Percentiles rank a stretch among this genome's conserved stretches.
phyloP scores from a whole-genome alignment of 78 protist genomes.

The Planoprotostelium fungivorum region DNA sequence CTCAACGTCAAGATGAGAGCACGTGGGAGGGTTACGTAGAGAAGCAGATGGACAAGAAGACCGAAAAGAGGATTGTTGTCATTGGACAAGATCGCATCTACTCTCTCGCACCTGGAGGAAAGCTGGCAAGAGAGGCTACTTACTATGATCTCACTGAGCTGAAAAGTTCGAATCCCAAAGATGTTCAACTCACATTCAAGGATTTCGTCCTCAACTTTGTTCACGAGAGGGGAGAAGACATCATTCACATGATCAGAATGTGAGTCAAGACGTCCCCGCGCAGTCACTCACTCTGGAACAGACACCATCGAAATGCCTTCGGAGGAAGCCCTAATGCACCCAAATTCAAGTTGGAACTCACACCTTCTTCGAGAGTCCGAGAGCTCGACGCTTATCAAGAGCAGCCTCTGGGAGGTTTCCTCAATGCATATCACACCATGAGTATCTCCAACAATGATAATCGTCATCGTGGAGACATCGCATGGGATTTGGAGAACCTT shows the following conservation, averaged over 20 bases:
- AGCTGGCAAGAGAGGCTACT: constrained; percentile 33
- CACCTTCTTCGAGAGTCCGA: neutral
- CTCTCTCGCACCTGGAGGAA: constrained; percentile 39
- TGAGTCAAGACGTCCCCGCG: neutral
- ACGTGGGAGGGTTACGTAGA: neutral
- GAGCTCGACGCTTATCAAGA: neutral
- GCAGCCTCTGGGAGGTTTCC: neutral
- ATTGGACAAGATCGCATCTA: constrained; percentile 40
- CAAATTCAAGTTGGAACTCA: neutral
- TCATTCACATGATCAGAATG: neutral
- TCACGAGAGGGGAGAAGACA: neutral
- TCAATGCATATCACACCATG: neutral
- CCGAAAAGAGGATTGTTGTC: constrained; percentile 46
- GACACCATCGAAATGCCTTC: neutral
- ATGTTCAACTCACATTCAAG: constrained; percentile 4
- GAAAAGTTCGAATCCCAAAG: constrained; percentile 20
- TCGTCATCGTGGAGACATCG: constrained; percentile 46
- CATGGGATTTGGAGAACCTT: constrained; percentile 62
- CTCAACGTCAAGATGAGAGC: neutral
- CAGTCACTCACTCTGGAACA: neutral
- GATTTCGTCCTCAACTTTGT: neutral
- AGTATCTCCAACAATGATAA: constrained; percentile 32
- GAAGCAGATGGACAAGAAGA: constrained; percentile 46
- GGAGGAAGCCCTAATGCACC: neutral
- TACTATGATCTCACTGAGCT: constrained; percentile 25